These are phyloP conservation scores for Suillus americanus DNA, from an alignment of 768 basidiomycete species.

Conservation along the genomic window DNA sequence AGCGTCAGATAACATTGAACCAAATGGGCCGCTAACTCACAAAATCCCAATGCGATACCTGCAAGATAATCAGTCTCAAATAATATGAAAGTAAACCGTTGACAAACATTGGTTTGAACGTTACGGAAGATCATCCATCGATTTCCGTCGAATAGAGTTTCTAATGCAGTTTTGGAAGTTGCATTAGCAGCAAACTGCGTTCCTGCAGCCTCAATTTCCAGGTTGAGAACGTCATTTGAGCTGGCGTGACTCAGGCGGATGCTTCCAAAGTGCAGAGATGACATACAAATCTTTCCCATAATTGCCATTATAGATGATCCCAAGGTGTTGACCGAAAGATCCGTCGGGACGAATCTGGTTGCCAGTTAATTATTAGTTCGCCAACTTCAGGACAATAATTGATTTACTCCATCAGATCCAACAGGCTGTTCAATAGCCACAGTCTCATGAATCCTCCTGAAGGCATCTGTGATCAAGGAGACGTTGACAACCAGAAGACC, in stretches of 20 bases:
- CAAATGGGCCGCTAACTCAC: constrained; percentile 39
- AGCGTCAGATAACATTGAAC: constrained; percentile 5
- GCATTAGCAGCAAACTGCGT: constrained; percentile 53
- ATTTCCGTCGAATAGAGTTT: constrained; percentile 55
- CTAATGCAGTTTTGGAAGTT: constrained; percentile 47
- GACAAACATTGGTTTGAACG: constrained; percentile 43
- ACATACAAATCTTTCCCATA: constrained; percentile 56
- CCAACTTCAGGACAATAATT: not conserved
- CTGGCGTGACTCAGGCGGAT: constrained; percentile 30
- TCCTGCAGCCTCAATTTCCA: constrained; percentile 60
- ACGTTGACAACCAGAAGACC: constrained; percentile 39
- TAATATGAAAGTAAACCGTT: not conserved
- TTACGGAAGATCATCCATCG: constrained; percentile 74
- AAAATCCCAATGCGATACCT: constrained; percentile 65
- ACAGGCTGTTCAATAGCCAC: constrained; percentile 46
- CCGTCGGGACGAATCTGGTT: constrained; percentile 25
- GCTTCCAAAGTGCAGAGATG: not conserved
- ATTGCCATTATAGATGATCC: constrained; percentile 74
- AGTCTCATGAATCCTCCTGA: constrained; percentile 49
- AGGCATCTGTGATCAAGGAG: constrained; percentile 49
- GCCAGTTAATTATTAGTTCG: not conserved
- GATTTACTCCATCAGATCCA: constrained; percentile 58
- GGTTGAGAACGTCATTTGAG: constrained; percentile 58
- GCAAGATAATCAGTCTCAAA: not conserved
- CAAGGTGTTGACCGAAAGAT: constrained; percentile 45